These are phyloP conservation scores for Annulohypoxylon maeteangense DNA, from an alignment of 495 filamentous ascomycete species.

Conservation along the genomic window DNA sequence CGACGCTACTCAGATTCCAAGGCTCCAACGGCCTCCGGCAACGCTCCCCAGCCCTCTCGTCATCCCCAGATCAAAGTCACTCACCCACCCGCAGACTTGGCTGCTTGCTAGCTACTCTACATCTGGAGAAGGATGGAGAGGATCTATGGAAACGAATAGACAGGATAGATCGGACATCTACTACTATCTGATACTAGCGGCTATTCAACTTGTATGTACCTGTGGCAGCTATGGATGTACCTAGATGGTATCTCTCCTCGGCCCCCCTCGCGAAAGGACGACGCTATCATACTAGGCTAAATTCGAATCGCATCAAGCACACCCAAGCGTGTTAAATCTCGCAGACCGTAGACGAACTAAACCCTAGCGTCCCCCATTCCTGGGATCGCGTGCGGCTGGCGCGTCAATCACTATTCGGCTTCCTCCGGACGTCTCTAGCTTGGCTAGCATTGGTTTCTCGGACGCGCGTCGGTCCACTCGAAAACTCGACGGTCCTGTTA, in stretches of 20 bases:
- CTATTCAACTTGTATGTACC: constrained; percentile 28
- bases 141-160: constrained; percentile 12
- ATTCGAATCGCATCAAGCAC: constrained; percentile 20
- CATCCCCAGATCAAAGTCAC: constrained; percentile 9
- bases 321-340: constrained; percentile 15
- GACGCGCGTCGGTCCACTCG: constrained; percentile 35
- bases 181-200: constrained; percentile 29
- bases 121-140: constrained; percentile 10
- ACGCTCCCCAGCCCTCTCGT: neutral
- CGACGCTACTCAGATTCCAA: constrained; percentile 3
- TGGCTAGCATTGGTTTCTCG: constrained; percentile 13
- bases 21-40: neutral
- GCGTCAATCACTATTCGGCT: constrained; percentile 39
- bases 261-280: constrained; percentile 19
- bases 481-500: neutral
- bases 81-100: constrained; percentile 17
- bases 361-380: constrained; percentile 36
- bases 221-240: constrained; percentile 17
- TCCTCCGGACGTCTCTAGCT: constrained; percentile 40
- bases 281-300: constrained; percentile 41
- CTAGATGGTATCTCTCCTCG: constrained; percentile 17
- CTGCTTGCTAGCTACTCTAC: constrained; percentile 4
- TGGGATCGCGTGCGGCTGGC: constrained; percentile 42
- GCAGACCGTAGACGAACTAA: constrained; percentile 32
- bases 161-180: constrained; percentile 27